These are phyloP conservation scores for Sporobolomyces phaffii DNA, from an alignment of 768 basidiomycete genomes.

Conservation along the genomic window DNA sequence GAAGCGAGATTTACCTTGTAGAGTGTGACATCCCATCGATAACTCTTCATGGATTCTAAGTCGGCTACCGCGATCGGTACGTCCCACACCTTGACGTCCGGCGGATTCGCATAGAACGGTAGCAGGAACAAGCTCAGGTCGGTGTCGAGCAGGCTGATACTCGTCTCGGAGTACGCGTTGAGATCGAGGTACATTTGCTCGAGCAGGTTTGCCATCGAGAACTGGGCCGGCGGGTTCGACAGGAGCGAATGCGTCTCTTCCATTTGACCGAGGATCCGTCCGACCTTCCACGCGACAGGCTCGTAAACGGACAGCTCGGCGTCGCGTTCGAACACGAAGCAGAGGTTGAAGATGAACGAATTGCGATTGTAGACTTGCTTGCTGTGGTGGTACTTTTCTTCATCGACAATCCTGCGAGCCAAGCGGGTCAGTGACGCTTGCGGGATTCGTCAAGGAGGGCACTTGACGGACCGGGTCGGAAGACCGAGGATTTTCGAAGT, in stretches of 20 bases:
- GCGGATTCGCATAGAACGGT: constrained; percentile 93
- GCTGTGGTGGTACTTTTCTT: constrained; percentile 42
- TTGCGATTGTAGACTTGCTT: constrained; percentile 53
- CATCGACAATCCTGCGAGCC: constrained; percentile 33
- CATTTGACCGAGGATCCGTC: constrained; percentile 75
- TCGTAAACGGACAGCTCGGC: constrained; percentile 94
- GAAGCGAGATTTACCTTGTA: constrained; percentile 64
- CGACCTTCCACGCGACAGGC: constrained; percentile 88
- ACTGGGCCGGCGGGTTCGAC: constrained; percentile 65
- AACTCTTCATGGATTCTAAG: constrained; percentile 69
- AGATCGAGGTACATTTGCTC: constrained; percentile 96
- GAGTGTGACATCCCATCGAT: constrained; percentile 95
- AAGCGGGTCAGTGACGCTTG: neutral
- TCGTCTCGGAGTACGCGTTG: constrained; percentile 94
- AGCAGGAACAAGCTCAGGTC: constrained; percentile 94
- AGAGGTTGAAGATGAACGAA: constrained; percentile 87
- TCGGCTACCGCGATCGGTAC: constrained; percentile 87
- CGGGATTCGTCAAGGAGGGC: no score
- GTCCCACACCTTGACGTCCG: constrained; percentile 83
- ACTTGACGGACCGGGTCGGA: constrained; percentile 58
- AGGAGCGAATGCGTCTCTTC: constrained; percentile 82
- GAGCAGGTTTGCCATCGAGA: constrained; percentile 57
- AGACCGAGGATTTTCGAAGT: constrained; percentile 85
- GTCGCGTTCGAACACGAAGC: constrained; percentile 87
- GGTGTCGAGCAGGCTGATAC: constrained; percentile 78